phyloP scores from a whole-genome alignment of 306 rosid species.

The Cyamopsis tetragonoloba region DNA sequence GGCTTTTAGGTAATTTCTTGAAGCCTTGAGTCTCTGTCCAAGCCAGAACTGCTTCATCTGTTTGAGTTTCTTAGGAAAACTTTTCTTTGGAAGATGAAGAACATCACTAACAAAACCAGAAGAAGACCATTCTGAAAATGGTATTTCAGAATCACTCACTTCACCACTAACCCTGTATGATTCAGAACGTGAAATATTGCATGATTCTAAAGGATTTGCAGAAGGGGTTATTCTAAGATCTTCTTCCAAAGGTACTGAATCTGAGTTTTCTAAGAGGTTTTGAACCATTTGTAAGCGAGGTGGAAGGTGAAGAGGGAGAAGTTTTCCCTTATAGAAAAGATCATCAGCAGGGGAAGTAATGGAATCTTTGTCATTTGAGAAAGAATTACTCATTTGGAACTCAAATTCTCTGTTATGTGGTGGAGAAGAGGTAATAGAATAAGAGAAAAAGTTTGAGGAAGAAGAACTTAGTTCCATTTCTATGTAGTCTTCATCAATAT shows the following conservation, averaged over 20 bases:
- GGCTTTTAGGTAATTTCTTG: conserved; percentile 62
- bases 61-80: conserved; percentile 68
- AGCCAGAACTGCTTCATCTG: conserved; percentile 56
- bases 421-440: conserved; percentile 57
- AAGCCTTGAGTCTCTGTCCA: conserved; percentile 61
- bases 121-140: conserved; percentile 41
- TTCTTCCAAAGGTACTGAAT: conserved; percentile 38
- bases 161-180: conserved; percentile 70
- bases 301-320: conserved; percentile 93
- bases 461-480: conserved; percentile 77
- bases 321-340: conserved; percentile 95
- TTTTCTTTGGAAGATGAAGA: conserved; percentile 43
- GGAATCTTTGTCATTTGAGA: conserved; percentile 41
- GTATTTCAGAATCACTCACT: conserved; percentile 49
- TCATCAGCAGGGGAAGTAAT: conserved; percentile 81
- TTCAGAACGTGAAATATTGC: conserved; percentile 55
- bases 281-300: conserved; percentile 91
- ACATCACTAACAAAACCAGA: conserved; percentile 30
- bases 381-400: conserved; percentile 74
- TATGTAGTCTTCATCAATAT: conserved; percentile 77
- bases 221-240: conserved; percentile 35
- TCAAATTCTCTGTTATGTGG: conserved; percentile 73
- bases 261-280: conserved; percentile 44
- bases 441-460: conserved; percentile 47
- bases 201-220: conserved; percentile 41